Percentiles rank a stretch among this genome's conserved stretches.
These are phyloP conservation scores for Hypomyces perniciosus DNA, from an alignment of 2,329 filamentous ascomycete species.

Conservation along the genomic window DNA sequence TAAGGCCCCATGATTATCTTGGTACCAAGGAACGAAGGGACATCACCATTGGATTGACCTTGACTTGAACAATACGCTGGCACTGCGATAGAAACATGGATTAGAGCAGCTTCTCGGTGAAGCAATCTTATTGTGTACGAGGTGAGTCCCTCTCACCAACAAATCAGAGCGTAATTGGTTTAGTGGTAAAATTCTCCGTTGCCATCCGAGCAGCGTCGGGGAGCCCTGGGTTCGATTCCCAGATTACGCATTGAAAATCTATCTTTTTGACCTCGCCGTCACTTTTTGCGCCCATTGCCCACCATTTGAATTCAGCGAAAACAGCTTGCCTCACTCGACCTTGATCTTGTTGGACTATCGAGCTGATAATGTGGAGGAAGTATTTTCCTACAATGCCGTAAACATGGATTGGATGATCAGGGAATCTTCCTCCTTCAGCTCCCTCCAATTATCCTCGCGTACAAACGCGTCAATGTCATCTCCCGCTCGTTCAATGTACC, in stretches of 20 bases:
- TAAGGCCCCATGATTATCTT: too few species aligned
- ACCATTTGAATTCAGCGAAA: too few species aligned
- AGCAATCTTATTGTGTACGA: background rate
- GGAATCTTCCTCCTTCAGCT: slow-evolving; percentile 8
- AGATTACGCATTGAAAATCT: slow-evolving; percentile 16
- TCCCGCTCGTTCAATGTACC: slow-evolving; percentile 16
- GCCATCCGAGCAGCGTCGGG: slow-evolving; percentile 17
- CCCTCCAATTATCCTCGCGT: slow-evolving; percentile 14
- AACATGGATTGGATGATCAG: slow-evolving; percentile 8
- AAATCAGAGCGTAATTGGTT: slow-evolving; percentile 17
- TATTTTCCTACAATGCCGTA: background rate
- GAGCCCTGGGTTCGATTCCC: slow-evolving; percentile 20
- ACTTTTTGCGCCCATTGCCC: background rate
- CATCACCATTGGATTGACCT: too few species aligned
- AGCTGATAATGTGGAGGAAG: background rate
- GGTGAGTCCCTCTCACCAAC: background rate
- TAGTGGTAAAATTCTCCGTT: slow-evolving; percentile 21
- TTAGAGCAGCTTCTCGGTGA: too few species aligned
- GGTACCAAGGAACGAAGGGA: too few species aligned
- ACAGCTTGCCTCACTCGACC: background rate
- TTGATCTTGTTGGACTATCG: background rate
- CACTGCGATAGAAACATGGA: too few species aligned
- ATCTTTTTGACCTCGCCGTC: background rate
- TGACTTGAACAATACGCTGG: too few species aligned
- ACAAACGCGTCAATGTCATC: slow-evolving; percentile 11